Conservation (phyloP, 2,329 filamentous ascomycete genomes). For the Parafenestella ontariensis region DNA sequence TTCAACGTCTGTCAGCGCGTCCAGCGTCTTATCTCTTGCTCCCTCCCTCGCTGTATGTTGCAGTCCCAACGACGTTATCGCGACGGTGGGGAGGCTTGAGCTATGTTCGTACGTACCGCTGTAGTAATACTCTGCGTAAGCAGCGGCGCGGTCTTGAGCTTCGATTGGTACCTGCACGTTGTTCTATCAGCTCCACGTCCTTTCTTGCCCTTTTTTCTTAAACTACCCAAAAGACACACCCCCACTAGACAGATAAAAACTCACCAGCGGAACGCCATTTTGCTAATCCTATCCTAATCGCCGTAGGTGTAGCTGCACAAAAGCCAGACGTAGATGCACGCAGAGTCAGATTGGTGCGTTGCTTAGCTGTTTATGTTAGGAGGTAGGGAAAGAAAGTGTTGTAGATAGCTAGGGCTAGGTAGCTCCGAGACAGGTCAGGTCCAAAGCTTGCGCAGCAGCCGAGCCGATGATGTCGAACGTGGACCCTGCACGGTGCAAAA, state of each 20-base stretch:
- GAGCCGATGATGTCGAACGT: constrained; percentile 22
- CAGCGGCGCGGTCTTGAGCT: constrained; percentile 79
- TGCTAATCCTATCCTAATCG: not conserved
- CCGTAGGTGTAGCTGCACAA: no score
- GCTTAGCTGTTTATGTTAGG: no score
- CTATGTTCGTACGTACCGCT: constrained; percentile 58
- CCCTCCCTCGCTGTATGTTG: no score
- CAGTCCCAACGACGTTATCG: no score
- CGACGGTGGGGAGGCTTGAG: not conserved
- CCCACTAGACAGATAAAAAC: constrained; percentile 1
- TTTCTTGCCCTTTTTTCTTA: no score
- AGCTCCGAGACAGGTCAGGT: constrained; percentile 4
- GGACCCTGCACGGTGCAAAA: constrained; percentile 11
- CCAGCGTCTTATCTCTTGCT: no score
- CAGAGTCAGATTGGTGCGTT: not conserved
- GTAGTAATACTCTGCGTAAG: constrained; percentile 92
- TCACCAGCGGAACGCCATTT: constrained; percentile 51
- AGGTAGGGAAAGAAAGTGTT: no score
- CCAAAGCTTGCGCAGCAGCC: constrained; percentile 7
- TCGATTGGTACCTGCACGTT: constrained; percentile 77
- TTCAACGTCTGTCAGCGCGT: no score
- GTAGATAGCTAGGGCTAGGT: not conserved
- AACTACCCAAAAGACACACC: no score
- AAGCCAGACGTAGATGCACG: no score
- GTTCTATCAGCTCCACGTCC: not conserved